Conservation (phyloP, 2,329 filamentous ascomycete genomes). For the Ascochyta pisi region DNA sequence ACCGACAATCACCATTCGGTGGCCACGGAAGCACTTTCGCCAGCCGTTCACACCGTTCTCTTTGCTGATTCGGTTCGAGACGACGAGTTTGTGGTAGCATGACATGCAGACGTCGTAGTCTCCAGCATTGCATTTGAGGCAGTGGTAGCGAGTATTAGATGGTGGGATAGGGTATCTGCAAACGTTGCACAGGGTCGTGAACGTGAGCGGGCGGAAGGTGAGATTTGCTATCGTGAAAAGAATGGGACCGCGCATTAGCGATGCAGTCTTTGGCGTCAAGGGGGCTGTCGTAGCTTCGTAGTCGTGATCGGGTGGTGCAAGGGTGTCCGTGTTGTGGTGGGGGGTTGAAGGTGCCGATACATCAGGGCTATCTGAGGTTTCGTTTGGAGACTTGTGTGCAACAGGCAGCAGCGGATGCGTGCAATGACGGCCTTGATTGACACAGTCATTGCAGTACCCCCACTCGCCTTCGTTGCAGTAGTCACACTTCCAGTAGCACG, state of each 20-base stretch:
- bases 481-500: conserved; percentile 89
- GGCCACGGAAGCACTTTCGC: conserved; percentile 79
- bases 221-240: conserved; percentile 44
- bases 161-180: conserved; percentile 77
- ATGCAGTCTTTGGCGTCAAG: conserved; percentile 53
- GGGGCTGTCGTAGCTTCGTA: conserved; percentile 44
- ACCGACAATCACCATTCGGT: conserved; percentile 82
- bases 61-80: conserved; percentile 68
- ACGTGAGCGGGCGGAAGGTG: conserved; percentile 70
- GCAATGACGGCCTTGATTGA: conserved; percentile 82
- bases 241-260: conserved; percentile 47
- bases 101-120: conserved; percentile 84
- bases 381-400: conserved; percentile 59
- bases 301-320: conserved; percentile 36
- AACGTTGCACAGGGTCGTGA: conserved; percentile 78
- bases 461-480: conserved; percentile 90
- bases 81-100: conserved; percentile 76
- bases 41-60: conserved; percentile 83
- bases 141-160: conserved; percentile 76
- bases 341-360: conserved; percentile 23
- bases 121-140: conserved; percentile 76
- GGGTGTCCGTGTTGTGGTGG: conserved; percentile 26
- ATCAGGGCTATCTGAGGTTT: conserved; percentile 14
- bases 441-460: conserved; percentile 90
- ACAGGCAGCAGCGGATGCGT: conserved; percentile 82